Evolutionary conservation across 805 yeast species (phyloP).

Genomic region (Ogataea henricii): DNA sequence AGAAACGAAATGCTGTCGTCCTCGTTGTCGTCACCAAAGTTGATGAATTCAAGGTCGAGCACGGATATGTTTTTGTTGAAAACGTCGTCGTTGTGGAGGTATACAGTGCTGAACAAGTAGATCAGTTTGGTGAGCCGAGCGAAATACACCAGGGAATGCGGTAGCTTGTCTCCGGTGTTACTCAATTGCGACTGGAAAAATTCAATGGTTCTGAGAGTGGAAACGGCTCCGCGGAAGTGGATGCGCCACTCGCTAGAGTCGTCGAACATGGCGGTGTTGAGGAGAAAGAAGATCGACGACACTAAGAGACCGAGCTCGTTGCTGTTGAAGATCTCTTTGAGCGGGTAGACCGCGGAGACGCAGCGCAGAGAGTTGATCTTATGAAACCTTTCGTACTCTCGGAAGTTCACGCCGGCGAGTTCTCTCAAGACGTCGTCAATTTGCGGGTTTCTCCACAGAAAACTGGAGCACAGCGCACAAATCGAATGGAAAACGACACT

Average conservation of each 20-base stretch:
- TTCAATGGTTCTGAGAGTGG: not conserved
- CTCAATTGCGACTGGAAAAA: not conserved
- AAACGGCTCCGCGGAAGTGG: conserved; percentile 3
- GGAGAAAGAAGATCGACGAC: conserved; percentile 1
- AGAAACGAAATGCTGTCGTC: not conserved
- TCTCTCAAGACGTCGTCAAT: not conserved
- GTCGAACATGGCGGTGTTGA: conserved; percentile 1
- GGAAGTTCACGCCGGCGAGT: not conserved
- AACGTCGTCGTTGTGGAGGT: not conserved
- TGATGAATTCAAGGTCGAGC: not conserved
- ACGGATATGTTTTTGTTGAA: conserved; percentile 1
- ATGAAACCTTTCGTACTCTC: not conserved
- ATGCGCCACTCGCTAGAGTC: conserved; percentile 3
- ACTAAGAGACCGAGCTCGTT: conserved; percentile 1
- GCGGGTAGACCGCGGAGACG: not conserved
- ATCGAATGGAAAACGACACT: conserved; percentile 3
- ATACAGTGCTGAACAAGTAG: conserved; percentile 4
- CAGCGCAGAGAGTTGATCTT: not conserved
- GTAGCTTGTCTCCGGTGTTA: not conserved
- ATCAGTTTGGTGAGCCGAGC: conserved; percentile 3
- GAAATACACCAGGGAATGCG: not conserved
- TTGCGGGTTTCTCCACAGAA: not conserved
- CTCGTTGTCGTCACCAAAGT: not conserved
- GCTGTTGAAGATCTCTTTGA: not conserved
- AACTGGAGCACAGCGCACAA: conserved; percentile 1